These are phyloP conservation scores for Pyrenophora seminiperda DNA, from an alignment of 2,329 filamentous ascomycete genomes.

Conservation along the genomic window DNA sequence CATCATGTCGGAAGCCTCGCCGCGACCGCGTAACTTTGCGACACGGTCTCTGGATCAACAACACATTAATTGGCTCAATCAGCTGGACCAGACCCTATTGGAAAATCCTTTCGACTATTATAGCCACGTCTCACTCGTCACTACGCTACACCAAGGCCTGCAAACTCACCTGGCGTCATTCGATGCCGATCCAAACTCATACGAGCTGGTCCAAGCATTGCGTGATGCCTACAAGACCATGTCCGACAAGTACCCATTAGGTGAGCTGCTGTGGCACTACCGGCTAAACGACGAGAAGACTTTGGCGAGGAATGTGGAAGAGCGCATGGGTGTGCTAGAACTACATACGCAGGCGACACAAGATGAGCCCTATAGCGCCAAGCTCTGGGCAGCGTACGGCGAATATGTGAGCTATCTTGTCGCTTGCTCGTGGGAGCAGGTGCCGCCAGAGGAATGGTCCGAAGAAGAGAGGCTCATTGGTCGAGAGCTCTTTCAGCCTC, in stretches of 20 bases:
- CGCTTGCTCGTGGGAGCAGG: constrained; percentile 63
- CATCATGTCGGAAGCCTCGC: constrained; percentile 55
- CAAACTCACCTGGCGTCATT: constrained; percentile 46
- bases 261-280: constrained; percentile 78
- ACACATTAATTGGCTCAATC: constrained; percentile 52
- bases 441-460: constrained; percentile 55
- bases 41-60: constrained; percentile 51
- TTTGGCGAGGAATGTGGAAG: constrained; percentile 65
- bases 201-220: constrained; percentile 53
- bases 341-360: constrained; percentile 70
- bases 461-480: constrained; percentile 72
- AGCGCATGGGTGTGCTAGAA: constrained; percentile 72
- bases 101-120: constrained; percentile 58
- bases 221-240: constrained; percentile 62
- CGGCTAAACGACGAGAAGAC: constrained; percentile 74
- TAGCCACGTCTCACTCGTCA: constrained; percentile 55
- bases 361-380: constrained; percentile 74
- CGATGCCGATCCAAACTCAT: constrained; percentile 47
- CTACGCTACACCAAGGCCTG: constrained; percentile 56
- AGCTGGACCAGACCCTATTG: constrained; percentile 50
- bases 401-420: constrained; percentile 78
- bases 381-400: constrained; percentile 77
- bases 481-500: constrained; percentile 72
- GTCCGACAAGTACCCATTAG: constrained; percentile 69
- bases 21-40: constrained; percentile 51